Evolutionary conservation across 2,329 filamentous ascomycete genomes (phyloP).

Genomic region (Elsinoe australis): DNA sequence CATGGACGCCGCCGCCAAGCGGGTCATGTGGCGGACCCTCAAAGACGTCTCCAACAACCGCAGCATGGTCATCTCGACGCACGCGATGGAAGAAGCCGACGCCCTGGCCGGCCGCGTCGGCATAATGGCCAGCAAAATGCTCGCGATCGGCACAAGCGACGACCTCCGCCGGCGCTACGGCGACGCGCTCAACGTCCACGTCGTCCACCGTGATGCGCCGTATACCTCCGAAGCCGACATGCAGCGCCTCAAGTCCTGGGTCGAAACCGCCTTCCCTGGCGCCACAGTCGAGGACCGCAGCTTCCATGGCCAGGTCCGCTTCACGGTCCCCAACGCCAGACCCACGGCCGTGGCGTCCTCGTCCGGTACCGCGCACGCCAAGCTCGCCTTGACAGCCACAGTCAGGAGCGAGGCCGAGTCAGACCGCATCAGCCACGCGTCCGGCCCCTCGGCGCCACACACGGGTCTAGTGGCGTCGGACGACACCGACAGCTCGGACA

Average conservation of each 20-base stretch:
- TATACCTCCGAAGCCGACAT: constrained; percentile 65
- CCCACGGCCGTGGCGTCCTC: constrained; percentile 19
- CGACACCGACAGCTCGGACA: constrained; percentile 6
- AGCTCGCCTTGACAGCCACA: background rate
- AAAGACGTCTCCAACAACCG: constrained; percentile 65
- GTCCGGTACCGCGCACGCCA: constrained; percentile 15
- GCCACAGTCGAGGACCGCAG: constrained; percentile 64
- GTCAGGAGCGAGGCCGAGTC: constrained; percentile 19
- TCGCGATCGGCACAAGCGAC: constrained; percentile 71
- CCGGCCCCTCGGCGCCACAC: constrained; percentile 11
- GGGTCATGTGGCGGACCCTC: constrained; percentile 87
- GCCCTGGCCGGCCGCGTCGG: constrained; percentile 75
- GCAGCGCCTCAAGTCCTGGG: constrained; percentile 57
- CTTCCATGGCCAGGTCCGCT: constrained; percentile 82
- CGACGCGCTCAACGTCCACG: constrained; percentile 70
- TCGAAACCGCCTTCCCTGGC: constrained; percentile 51
- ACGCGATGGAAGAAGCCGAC: constrained; percentile 93
- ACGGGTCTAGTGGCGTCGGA: constrained; percentile 18
- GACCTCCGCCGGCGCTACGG: constrained; percentile 67
- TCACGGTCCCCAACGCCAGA: constrained; percentile 55
- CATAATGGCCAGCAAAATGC: constrained; percentile 78
- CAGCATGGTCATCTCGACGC: constrained; percentile 81
- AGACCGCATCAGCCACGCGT: constrained; percentile 12
- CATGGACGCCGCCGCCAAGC: constrained; percentile 83
- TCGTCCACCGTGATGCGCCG: constrained; percentile 68